phyloP scores from a whole-genome alignment of 2,329 filamentous ascomycete species.

The Xylaria sp. region DNA sequence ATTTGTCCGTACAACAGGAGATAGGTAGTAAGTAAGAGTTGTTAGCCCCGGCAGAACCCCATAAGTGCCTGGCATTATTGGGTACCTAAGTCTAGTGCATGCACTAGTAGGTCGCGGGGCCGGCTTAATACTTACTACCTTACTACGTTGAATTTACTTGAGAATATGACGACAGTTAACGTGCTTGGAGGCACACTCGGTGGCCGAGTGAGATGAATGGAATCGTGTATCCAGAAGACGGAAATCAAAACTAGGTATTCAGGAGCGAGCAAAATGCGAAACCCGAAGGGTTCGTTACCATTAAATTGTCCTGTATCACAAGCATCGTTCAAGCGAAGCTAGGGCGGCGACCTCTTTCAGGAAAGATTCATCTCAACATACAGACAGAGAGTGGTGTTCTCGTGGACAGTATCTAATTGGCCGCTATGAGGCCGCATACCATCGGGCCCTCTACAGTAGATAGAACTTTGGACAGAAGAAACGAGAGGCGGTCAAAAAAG shows the following conservation, averaged over 20 bases:
- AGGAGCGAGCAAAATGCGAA: background rate
- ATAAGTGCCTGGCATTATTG: background rate
- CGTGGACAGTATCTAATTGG: background rate
- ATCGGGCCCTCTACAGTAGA: no score
- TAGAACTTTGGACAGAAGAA: no score
- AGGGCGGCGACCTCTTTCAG: background rate
- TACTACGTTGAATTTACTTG: background rate
- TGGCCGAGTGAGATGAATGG: background rate
- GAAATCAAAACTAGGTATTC: no score
- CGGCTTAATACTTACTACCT: no score
- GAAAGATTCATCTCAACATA: background rate
- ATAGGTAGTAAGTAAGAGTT: background rate
- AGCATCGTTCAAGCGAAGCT: background rate
- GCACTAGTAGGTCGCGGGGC: no score
- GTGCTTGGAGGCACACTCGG: background rate
- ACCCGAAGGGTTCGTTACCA: background rate
- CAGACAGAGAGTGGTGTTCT: background rate
- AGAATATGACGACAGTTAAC: background rate
- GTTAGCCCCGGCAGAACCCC: background rate
- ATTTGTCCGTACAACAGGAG: background rate
- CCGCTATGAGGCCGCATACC: background rate
- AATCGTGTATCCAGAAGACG: background rate
- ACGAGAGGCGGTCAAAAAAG: conserved; percentile 13
- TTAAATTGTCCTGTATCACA: background rate
- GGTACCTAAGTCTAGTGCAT: no score